These are phyloP conservation scores for Erodium moschatum DNA, from an alignment of 441 rosid genomes.

Conservation along the genomic window DNA sequence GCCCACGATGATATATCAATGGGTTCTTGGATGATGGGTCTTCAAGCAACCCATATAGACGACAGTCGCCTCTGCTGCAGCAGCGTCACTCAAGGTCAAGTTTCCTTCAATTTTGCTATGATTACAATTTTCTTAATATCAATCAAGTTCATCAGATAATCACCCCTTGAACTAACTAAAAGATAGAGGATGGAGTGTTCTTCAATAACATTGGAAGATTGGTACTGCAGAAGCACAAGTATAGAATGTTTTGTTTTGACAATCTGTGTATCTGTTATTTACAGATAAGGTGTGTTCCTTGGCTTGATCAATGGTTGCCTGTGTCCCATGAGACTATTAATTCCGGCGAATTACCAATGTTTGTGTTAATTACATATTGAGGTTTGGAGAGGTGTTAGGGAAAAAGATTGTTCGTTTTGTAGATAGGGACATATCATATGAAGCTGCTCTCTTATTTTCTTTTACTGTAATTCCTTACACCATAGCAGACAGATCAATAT, in stretches of 20 bases:
- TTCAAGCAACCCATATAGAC: constrained; percentile 75
- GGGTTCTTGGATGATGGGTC: constrained; percentile 98
- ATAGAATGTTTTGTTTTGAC: constrained; percentile 2
- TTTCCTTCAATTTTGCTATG: background rate
- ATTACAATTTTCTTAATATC: background rate
- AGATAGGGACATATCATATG: background rate
- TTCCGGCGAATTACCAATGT: background rate
- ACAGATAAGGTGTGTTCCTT: constrained; percentile 82
- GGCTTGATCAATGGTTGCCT: constrained; percentile 34
- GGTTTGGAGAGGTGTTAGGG: background rate
- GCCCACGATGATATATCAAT: constrained; percentile 76
- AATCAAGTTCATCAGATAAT: background rate
- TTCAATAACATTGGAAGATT: too few relatives aligned
- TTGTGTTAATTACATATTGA: background rate
- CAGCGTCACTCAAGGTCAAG: constrained; percentile 76
- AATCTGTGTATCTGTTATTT: constrained; percentile 19
- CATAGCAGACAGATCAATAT: too few relatives aligned
- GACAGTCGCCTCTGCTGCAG: constrained; percentile 84
- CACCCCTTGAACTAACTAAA: background rate
- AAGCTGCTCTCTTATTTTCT: background rate
- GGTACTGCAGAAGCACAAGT: too few relatives aligned
- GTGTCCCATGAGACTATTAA: background rate
- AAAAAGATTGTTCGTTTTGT: background rate
- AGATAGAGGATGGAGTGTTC: background rate
- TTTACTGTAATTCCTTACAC: constrained; percentile 6